Evolutionary conservation across 2,329 filamentous ascomycete genomes (phyloP).

Genomic region (Aaosphaeria arxii): DNA sequence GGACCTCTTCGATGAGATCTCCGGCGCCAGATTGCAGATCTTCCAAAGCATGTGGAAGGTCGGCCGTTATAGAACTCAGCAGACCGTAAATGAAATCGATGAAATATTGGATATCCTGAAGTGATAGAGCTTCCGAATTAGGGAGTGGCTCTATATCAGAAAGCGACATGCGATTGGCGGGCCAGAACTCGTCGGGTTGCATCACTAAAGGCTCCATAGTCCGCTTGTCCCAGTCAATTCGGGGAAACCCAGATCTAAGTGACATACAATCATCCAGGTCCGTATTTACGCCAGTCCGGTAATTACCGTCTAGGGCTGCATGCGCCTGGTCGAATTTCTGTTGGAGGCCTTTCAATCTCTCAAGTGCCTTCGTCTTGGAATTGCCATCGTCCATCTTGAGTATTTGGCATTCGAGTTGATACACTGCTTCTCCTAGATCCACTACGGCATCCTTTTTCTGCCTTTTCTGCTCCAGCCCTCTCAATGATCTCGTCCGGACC

Average conservation of each 20-base stretch:
- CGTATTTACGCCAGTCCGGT: conserved; percentile 2
- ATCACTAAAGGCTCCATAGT: conserved; percentile 66
- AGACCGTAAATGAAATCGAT: conserved; percentile 26
- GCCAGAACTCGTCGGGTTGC: conserved; percentile 62
- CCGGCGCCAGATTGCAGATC: conserved; percentile 25
- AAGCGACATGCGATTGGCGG: conserved; percentile 55
- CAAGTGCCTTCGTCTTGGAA: conserved; percentile 17
- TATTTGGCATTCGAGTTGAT: conserved; percentile 25
- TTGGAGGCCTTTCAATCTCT: conserved; percentile 44
- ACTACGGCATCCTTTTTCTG: conserved; percentile 12
- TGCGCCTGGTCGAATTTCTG: conserved; percentile 11
- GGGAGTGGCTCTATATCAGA: conserved; percentile 65
- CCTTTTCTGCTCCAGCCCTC: too few relatives aligned
- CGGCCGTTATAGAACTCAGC: conserved; percentile 1
- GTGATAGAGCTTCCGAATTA: conserved; percentile 5
- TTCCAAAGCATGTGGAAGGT: conserved; percentile 21
- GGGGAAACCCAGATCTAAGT: conserved; percentile 17
- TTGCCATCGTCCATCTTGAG: conserved; percentile 16
- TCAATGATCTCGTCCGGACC: too few relatives aligned
- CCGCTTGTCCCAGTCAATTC: conserved; percentile 63
- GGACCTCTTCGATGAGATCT: conserved; percentile 23
- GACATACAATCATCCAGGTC: conserved; percentile 26
- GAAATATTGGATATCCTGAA: conserved; percentile 21
- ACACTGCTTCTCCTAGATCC: conserved; percentile 24
- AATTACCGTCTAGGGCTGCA: conserved; percentile 3